Evolutionary conservation across 2,329 filamentous ascomycete genomes (phyloP).

Genomic region (Colletotrichum lupini): DNA sequence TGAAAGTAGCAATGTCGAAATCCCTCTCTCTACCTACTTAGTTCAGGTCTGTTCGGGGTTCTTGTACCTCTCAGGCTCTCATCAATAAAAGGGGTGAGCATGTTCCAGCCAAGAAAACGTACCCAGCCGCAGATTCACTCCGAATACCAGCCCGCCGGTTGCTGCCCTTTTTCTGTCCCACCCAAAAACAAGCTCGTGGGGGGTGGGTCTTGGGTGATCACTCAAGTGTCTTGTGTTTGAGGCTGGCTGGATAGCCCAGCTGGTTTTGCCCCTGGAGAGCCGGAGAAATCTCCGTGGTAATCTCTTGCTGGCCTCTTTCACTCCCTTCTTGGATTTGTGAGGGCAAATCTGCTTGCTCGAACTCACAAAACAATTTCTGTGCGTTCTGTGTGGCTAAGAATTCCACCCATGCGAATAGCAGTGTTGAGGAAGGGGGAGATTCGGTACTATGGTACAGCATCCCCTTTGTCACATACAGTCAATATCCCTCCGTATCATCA

Average conservation of each 20-base stretch:
- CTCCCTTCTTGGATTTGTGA: fast-evolving
- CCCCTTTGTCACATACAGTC: neutral
- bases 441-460: neutral
- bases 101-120: neutral
- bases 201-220: neutral
- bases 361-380: neutral
- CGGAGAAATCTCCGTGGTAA: neutral
- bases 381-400: too few relatives aligned
- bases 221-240: neutral
- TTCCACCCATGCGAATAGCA: neutral
- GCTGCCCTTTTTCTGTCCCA: neutral
- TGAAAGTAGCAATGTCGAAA: too few relatives aligned
- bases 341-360: neutral
- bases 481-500: too few relatives aligned
- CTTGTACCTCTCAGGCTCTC: neutral
- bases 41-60: neutral
- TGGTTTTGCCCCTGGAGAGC: neutral
- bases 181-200: neutral
- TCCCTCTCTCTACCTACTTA: too few relatives aligned
- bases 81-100: neutral
- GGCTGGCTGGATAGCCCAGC: neutral
- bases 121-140: neutral
- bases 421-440: too few relatives aligned
- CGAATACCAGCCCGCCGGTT: neutral
- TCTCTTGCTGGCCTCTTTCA: neutral